Conservation (phyloP, 176 grass and related monocot species). For the Olyra latifolia region DNA sequence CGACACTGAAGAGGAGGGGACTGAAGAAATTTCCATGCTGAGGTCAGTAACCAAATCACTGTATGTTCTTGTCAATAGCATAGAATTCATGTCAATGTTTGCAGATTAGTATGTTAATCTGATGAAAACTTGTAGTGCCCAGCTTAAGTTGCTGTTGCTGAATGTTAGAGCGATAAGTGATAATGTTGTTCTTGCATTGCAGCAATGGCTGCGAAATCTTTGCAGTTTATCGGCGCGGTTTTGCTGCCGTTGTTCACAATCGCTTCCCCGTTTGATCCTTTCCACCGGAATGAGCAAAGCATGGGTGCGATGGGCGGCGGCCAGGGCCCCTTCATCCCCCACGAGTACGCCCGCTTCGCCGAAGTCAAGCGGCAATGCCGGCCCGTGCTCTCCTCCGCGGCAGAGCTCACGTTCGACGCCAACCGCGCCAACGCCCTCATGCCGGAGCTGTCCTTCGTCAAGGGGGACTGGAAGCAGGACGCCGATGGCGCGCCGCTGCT, state of each 20-base stretch:
- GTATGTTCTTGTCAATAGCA: neutral
- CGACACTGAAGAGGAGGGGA: neutral
- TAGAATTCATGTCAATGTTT: neutral
- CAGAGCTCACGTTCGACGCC: constrained; percentile 54
- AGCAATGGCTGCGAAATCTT: neutral
- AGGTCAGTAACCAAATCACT: constrained; percentile 20
- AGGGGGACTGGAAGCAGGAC: constrained; percentile 73
- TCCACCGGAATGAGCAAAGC: neutral
- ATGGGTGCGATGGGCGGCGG: constrained; percentile 6
- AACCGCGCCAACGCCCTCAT: constrained; percentile 53
- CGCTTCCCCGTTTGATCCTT: constrained; percentile 33
- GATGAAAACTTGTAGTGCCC: neutral
- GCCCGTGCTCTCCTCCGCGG: constrained; percentile 50
- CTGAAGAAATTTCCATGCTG: constrained; percentile 32
- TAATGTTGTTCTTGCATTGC: neutral
- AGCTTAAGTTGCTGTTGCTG: neutral
- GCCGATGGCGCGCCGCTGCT: constrained; percentile 38
- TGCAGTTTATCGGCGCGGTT: constrained; percentile 5
- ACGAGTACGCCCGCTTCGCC: constrained; percentile 64
- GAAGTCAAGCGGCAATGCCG: constrained; percentile 57
- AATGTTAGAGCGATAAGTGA: neutral
- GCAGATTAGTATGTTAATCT: neutral
- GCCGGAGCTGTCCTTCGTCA: constrained; percentile 61
- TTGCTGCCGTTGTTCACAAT: constrained; percentile 24
- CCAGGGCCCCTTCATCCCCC: constrained; percentile 33